Conservation (phyloP, 1,139 yeast species). For the Suhomyces ambrosiae region DNA sequence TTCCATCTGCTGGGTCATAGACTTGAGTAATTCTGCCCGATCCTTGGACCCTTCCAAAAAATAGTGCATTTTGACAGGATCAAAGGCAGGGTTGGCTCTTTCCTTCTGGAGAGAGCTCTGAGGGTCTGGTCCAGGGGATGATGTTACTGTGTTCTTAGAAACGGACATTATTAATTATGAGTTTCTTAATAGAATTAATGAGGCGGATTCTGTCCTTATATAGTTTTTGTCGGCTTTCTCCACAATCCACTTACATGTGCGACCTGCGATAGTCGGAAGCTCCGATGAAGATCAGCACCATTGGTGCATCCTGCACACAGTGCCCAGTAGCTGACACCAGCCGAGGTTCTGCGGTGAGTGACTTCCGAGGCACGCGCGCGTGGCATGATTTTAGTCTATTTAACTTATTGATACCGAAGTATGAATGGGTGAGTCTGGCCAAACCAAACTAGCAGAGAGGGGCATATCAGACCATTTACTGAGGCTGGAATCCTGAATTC, state of each 20-base stretch:
- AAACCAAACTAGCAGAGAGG: neutral
- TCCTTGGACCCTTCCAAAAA: conserved; percentile 45
- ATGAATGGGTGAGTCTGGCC: no score
- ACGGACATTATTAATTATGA: conserved; percentile 14
- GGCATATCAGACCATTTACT: neutral
- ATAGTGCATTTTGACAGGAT: conserved; percentile 39
- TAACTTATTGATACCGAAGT: no score
- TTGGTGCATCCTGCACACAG: neutral
- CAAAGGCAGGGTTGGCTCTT: conserved; percentile 32
- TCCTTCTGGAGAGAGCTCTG: conserved; percentile 34
- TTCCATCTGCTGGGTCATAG: conserved; percentile 42
- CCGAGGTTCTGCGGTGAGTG: conserved; percentile 1
- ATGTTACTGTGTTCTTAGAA: conserved; percentile 17
- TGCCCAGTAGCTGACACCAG: neutral
- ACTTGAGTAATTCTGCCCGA: conserved; percentile 32
- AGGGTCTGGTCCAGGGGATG: conserved; percentile 40
- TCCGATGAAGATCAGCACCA: neutral
- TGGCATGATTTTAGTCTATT: neutral
- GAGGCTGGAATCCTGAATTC: no score
- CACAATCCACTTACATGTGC: conserved; percentile 9
- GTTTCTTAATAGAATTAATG: neutral
- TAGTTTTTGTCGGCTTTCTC: conserved; percentile 8
- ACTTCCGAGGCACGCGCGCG: neutral
- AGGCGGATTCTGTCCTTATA: conserved; percentile 6
- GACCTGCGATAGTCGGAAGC: neutral